A percentile compares a stretch with the other conserved stretches of the same genome.
These are phyloP conservation scores for Solidago caesia DNA, from an alignment of 129 eudicot genomes.

Conservation along the genomic window DNA sequence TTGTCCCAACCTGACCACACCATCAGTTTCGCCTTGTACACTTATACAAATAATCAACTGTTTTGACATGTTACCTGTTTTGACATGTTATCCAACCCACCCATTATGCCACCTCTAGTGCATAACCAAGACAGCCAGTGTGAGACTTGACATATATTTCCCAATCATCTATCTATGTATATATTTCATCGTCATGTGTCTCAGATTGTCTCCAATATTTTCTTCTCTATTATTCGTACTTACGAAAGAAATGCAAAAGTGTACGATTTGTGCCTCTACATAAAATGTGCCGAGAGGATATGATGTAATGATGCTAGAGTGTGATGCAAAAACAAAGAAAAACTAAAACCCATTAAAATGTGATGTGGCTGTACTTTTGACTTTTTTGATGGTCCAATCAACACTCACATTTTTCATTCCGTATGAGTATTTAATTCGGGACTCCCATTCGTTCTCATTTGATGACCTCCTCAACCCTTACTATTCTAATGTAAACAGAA, in stretches of 20 bases:
- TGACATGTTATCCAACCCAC: no score
- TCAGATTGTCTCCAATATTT: not conserved
- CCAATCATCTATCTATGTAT: no score
- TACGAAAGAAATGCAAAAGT: conserved; percentile 1
- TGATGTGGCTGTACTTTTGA: conserved; percentile 25
- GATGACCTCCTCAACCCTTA: conserved; percentile 13
- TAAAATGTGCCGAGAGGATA: conserved; percentile 13
- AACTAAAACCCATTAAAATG: conserved; percentile 6
- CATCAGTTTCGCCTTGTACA: no score
- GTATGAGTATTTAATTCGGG: conserved; percentile 21
- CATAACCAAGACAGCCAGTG: no score
- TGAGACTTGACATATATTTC: no score
- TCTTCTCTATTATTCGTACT: conserved; percentile 1
- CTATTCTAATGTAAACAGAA: no score
- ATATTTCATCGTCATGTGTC: no score
- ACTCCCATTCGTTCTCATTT: conserved; percentile 25
- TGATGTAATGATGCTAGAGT: conserved; percentile 7
- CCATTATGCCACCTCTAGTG: no score
- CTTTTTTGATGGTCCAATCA: conserved; percentile 23
- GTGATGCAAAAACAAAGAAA: not conserved
- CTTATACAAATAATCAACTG: no score
- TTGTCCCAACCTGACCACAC: no score
- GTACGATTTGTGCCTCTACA: conserved; percentile 6
- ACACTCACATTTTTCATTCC: conserved; percentile 9
- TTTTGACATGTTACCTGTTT: no score